phyloP scores from a whole-genome alignment of 305 asterid genomes.

The Fraxinus greggii region DNA sequence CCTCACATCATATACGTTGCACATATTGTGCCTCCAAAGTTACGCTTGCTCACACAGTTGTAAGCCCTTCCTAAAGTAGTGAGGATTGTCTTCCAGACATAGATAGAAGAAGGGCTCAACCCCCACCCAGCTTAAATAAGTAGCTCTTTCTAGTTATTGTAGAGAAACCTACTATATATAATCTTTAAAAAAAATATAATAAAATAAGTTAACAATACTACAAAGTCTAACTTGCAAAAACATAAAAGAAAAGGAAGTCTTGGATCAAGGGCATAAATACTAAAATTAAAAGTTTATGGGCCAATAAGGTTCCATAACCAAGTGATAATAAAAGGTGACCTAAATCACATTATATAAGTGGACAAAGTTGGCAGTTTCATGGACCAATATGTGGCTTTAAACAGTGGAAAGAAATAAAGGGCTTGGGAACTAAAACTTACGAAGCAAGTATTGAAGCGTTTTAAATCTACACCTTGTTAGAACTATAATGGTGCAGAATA shows the following conservation, averaged over 20 bases:
- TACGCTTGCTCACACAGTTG: not conserved
- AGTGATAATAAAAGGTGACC: not conserved
- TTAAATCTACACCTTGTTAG: not conserved
- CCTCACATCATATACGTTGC: not conserved
- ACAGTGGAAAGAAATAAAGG: not conserved
- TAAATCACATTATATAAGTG: not conserved
- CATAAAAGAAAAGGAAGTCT: not conserved
- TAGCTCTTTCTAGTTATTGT: not conserved
- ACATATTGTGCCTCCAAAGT: not conserved
- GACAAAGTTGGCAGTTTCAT: not conserved
- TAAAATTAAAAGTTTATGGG: not conserved
- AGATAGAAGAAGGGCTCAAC: not conserved
- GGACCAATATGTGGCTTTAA: not conserved
- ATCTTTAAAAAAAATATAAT: not conserved
- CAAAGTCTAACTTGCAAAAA: not conserved
- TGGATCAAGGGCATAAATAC: not conserved
- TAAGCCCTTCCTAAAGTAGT: not conserved
- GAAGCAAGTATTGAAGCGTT: not conserved
- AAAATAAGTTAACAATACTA: not conserved
- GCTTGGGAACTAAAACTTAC: not conserved
- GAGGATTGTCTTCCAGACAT: not conserved
- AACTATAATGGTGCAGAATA: not conserved
- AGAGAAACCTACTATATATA: not conserved
- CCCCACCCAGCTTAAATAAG: not conserved
- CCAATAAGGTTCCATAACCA: not conserved